Evolutionary conservation across 2,329 filamentous ascomycete species (phyloP), one percentile per base, ranked within the genome.

Genomic region (Didymella lethalis): DNA sequence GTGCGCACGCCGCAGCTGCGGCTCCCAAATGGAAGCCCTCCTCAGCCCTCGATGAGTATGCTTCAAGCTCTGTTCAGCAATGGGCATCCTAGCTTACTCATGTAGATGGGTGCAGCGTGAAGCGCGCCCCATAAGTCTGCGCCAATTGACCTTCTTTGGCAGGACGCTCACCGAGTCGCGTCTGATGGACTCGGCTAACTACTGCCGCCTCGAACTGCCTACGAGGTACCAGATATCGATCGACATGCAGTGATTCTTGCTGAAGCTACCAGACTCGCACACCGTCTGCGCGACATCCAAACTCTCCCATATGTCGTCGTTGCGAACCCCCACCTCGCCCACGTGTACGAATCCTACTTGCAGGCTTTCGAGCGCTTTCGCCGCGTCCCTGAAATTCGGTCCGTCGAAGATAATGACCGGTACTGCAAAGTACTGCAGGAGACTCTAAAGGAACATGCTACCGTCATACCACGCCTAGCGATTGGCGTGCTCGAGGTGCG

Each of bases 321-420:
- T 47, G 93, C 91, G n/a, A 99, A 99, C 71, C 88, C 88, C 7
- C 92, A 99, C 77, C 91, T 99, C 63, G 92, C 91, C 74, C 89
- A 96, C 65, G 95, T 98, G 32, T 99, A 99, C 79, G 92, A 98
- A 75, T 85, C 97, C 7, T 99, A 99, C 82, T 96, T 97, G 79
- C 88, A 89, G 66, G 94, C 95, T n/a, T 99, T 99, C 70, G 95
- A 99, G 75, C 88, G 84, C 52, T 90, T 98, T 64, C 90, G 95
- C 47, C 90, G 90, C 66, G 83, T 97, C 40, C 88, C 89, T 49
- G 92, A 97, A 73, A 88, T 99, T 67, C 89, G 90, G 70, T 90
- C 88, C 0, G 80, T 97, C 34, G 90, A 96, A 31, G 94, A 98
- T 70, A 99, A 99, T 75, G 93, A 97, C 65, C 82, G 78, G 43